Percentiles rank a stretch among this genome's conserved stretches.
phyloP scores from a whole-genome alignment of 1,284 basidiomycete genomes.

The Sporisorium iseilematis-ciliati region DNA sequence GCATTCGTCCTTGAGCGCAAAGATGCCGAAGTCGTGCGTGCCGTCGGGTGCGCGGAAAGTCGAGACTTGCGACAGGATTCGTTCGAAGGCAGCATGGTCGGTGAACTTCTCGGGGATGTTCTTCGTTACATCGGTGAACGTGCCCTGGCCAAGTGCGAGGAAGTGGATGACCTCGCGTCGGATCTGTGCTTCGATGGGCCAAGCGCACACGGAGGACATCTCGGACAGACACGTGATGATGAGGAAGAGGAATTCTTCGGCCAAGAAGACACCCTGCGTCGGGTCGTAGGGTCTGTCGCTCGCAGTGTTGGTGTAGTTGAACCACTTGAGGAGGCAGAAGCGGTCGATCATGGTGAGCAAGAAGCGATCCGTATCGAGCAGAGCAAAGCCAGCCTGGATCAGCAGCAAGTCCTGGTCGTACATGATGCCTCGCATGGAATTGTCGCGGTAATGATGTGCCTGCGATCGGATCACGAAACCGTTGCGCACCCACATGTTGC shows the following conservation, averaged over 20 bases:
- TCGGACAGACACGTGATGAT: slow-evolving; percentile 89
- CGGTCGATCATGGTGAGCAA: slow-evolving; percentile 89
- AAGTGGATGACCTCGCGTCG: slow-evolving; percentile 90
- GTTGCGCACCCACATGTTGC: slow-evolving; percentile 97
- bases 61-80: slow-evolving; percentile 82
- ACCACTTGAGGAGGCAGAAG: slow-evolving; percentile 84
- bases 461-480: slow-evolving; percentile 95
- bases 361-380: slow-evolving; percentile 83
- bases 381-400: slow-evolving; percentile 79
- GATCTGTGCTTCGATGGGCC: slow-evolving; percentile 78
- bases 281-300: slow-evolving; percentile 75
- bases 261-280: slow-evolving; percentile 82
- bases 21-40: slow-evolving; percentile 82
- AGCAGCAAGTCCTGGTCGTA: slow-evolving; percentile 97
- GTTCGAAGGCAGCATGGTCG: slow-evolving; percentile 87
- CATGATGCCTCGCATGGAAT: slow-evolving; percentile 92
- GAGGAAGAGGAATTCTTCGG: slow-evolving; percentile 91
- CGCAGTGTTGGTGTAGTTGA: slow-evolving; percentile 73
- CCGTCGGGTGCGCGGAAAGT: slow-evolving; percentile 85
- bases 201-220: slow-evolving; percentile 79
- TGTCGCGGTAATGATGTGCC: slow-evolving; percentile 95
- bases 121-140: slow-evolving; percentile 92
- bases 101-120: slow-evolving; percentile 89
- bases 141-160: slow-evolving; percentile 86
- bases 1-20: slow-evolving; percentile 85